phyloP scores from a whole-genome alignment of 176 grass and related monocot genomes.

The Hordeum vulgare region MorexV3_pseudomolecules_assembly NC_058520.1:48843346-48843845 shows the following conservation, averaged over 20 bases:
- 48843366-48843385: slow-evolving; percentile 95
- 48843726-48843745: slow-evolving; percentile 1
- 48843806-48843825: not conserved
- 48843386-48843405: slow-evolving; percentile 95
- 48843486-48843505: not conserved
- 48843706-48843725: slow-evolving; percentile 4
- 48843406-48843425: slow-evolving; percentile 85
- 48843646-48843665: not conserved
- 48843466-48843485: not conserved
- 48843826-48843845: not conserved
- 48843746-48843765: not conserved
- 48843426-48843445: slow-evolving; percentile 51
- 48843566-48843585: not conserved
- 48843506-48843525: slow-evolving; percentile 14
- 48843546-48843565: not conserved
- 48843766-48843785: not conserved
- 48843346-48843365: slow-evolving; percentile 94
- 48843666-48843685: not conserved
- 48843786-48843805: not conserved
- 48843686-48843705: not conserved
- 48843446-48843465: not conserved
- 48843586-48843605: not conserved
- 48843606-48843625: not conserved
- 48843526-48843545: not conserved
- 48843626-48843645: not conserved